Evolutionary conservation across 768 basidiomycete genomes (phyloP).

Genomic region (Trametes cingulata): DNA sequence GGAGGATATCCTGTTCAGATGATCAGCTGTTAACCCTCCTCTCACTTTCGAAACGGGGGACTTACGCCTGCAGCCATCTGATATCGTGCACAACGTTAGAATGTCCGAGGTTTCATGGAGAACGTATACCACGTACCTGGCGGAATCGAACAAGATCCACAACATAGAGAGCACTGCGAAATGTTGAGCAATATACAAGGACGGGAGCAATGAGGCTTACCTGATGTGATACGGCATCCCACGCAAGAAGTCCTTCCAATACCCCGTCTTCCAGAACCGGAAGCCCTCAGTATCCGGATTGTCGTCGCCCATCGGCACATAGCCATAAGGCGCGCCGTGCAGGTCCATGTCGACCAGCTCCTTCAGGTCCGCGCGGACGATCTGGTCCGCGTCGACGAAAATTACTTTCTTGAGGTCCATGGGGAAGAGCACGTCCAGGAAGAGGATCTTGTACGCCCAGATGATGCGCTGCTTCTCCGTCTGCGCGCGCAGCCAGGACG

Average conservation of each 20-base stretch:
- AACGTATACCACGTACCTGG: slow-evolving; percentile 51
- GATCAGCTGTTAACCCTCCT: background rate
- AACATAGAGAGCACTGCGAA: slow-evolving; percentile 85
- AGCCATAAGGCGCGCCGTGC: slow-evolving; percentile 91
- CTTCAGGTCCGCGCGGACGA: slow-evolving; percentile 93
- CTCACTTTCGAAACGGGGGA: background rate
- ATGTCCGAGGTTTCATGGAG: too few species aligned
- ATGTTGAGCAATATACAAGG: slow-evolving; percentile 6
- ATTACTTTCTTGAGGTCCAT: slow-evolving; percentile 99
- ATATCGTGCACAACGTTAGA: background rate
- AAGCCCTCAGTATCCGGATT: slow-evolving; percentile 96
- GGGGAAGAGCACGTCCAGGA: slow-evolving; percentile 98
- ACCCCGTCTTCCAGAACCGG: slow-evolving; percentile 98
- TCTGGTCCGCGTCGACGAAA: slow-evolving; percentile 98
- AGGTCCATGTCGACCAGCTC: slow-evolving; percentile 93
- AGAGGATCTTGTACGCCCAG: slow-evolving; percentile 99
- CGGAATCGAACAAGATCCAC: slow-evolving; percentile 95
- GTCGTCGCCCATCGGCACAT: slow-evolving; percentile 97
- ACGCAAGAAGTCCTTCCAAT: slow-evolving; percentile 86
- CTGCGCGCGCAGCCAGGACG: slow-evolving; percentile 94
- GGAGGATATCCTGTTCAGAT: slow-evolving; percentile 69
- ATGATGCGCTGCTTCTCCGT: slow-evolving; percentile 98
- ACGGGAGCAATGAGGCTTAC: slow-evolving; percentile 39
- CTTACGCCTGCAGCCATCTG: slow-evolving; percentile 62
- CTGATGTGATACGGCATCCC: slow-evolving; percentile 95